These are phyloP conservation scores for Sporothrix inflata DNA, from an alignment of 2,329 filamentous ascomycete species.

Conservation along the genomic window DNA sequence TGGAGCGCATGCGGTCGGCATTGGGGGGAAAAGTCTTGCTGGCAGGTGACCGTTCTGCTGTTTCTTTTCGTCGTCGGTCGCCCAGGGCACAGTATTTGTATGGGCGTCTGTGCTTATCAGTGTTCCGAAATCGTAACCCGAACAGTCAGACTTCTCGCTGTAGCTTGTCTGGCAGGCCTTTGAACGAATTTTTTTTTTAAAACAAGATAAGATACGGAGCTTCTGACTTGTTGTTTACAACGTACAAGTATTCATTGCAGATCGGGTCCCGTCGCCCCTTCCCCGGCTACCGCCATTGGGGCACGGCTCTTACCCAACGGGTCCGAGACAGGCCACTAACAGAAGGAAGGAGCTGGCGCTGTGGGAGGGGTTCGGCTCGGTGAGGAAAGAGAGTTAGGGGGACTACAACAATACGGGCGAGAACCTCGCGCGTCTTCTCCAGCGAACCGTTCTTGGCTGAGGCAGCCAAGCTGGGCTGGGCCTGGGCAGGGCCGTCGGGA, in stretches of 20 bases:
- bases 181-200: background rate
- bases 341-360: background rate
- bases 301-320: background rate
- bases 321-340: slow-evolving; percentile 9
- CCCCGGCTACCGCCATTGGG: slow-evolving; percentile 17
- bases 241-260: background rate
- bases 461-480: background rate
- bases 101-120: background rate
- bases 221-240: background rate
- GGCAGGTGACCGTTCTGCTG: background rate
- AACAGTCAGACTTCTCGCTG: background rate
- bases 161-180: background rate
- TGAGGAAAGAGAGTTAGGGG: slow-evolving; percentile 25
- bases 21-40: background rate
- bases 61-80: slow-evolving; percentile 8
- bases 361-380: slow-evolving; percentile 11
- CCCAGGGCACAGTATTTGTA: background rate
- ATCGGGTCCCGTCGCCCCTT: background rate
- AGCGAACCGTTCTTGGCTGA: background rate
- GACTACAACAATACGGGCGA: background rate
- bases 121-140: background rate
- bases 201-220: background rate
- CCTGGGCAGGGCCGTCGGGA: background rate
- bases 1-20: background rate
- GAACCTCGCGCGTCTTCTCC: background rate